A percentile compares a stretch with the other conserved stretches of the same genome.
phyloP scores from a whole-genome alignment of 495 filamentous ascomycete genomes.

The Aspergillus conjunctus region DNA sequence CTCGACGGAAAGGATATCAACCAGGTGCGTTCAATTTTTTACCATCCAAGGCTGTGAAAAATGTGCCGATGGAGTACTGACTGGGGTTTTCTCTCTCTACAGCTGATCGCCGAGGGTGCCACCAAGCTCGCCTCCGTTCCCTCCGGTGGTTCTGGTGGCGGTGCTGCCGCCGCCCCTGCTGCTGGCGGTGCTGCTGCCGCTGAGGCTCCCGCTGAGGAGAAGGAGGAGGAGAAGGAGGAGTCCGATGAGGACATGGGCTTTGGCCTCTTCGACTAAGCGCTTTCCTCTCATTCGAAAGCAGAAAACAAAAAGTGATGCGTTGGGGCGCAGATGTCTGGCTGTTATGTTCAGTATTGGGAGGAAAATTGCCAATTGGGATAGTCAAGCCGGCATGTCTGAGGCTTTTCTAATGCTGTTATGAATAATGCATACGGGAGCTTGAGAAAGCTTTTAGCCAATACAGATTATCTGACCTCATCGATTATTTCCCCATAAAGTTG shows the following conservation, averaged over 20 bases:
- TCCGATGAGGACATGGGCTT: slow-evolving; percentile 99
- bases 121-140: slow-evolving; percentile 97
- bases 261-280: slow-evolving; percentile 92
- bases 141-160: slow-evolving; percentile 79
- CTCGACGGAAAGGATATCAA: slow-evolving; percentile 97
- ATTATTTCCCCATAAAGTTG: slow-evolving; percentile 7
- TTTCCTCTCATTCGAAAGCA: slow-evolving; percentile 23
- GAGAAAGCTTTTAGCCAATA: slow-evolving; percentile 49
- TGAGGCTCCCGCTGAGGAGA: slow-evolving; percentile 67
- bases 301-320: slow-evolving; percentile 32
- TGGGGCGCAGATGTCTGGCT: slow-evolving; percentile 44
- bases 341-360: slow-evolving; percentile 38
- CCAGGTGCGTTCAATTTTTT: slow-evolving; percentile 62
- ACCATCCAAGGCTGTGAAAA: neutral
- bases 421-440: slow-evolving; percentile 43
- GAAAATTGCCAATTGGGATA: slow-evolving; percentile 34
- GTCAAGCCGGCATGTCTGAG: slow-evolving; percentile 39
- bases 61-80: slow-evolving; percentile 12
- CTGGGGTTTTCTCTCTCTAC: slow-evolving; percentile 26
- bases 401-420: slow-evolving; percentile 49
- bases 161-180: slow-evolving; percentile 62
- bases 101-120: slow-evolving; percentile 92
- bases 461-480: slow-evolving; percentile 42
- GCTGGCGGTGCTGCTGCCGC: slow-evolving; percentile 68
- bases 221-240: slow-evolving; percentile 81